Conservation (phyloP, 345 rosid genomes). For the Rhodamnia argentea region DNA sequence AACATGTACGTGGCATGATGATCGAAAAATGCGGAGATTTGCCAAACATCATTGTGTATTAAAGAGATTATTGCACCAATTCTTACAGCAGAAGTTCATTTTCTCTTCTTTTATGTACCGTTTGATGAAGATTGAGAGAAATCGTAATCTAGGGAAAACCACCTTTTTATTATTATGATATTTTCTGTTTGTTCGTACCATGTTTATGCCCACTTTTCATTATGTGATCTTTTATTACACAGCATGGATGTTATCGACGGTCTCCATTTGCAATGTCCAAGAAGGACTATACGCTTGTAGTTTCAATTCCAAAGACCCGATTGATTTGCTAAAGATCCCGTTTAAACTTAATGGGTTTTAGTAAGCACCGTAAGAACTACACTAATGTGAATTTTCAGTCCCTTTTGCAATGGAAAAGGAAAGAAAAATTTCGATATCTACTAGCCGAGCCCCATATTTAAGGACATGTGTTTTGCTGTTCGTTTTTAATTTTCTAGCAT, state of each 20-base stretch:
- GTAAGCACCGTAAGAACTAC: neutral
- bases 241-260: neutral
- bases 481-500: too few relatives aligned
- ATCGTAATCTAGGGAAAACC: neutral
- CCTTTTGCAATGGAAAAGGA: too few relatives aligned
- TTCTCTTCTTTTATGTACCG: neutral
- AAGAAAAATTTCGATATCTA: too few relatives aligned
- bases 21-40: too few relatives aligned
- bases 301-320: neutral
- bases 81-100: neutral
- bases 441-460: too few relatives aligned
- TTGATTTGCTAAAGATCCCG: neutral
- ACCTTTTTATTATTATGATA: too few relatives aligned
- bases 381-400: neutral
- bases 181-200: neutral
- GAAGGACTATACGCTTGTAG: neutral
- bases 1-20: too few relatives aligned
- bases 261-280: neutral
- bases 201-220: neutral
- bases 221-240: neutral
- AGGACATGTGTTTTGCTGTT: too few relatives aligned
- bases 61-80: neutral
- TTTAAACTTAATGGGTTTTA: neutral
- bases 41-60: neutral
- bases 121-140: neutral